These are phyloP conservation scores for Alternaria sp. DNA, from an alignment of 2,329 filamentous ascomycete species.

Conservation along the genomic window DNA sequence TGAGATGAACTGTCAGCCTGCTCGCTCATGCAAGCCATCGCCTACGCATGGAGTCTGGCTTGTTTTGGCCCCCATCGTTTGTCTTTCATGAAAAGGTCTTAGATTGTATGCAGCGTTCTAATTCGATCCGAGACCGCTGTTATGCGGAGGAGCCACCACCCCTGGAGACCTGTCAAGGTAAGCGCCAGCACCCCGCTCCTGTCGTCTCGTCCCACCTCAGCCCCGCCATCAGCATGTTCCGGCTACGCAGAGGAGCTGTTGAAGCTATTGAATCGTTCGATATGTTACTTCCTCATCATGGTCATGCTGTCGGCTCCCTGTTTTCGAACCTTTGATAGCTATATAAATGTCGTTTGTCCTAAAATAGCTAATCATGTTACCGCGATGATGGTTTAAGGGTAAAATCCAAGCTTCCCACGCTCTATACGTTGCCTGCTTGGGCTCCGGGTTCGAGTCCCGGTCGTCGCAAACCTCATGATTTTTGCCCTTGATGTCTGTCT, in stretches of 20 bases:
- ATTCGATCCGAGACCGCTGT: not conserved
- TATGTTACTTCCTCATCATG: not conserved
- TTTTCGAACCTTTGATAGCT: not conserved
- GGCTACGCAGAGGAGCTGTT: not conserved
- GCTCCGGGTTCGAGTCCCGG: constrained; percentile 41
- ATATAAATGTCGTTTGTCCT: accelerated
- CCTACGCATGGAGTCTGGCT: not conserved
- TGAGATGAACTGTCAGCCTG: not conserved
- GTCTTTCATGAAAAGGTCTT: accelerated
- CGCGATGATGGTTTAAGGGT: constrained; percentile 43
- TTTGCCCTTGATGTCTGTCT: constrained; percentile 1
- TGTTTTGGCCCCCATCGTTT: not conserved
- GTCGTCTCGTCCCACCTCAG: not conserved
- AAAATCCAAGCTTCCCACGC: constrained; percentile 45
- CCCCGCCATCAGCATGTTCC: not conserved
- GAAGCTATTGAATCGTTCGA: no score
- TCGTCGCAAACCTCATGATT: constrained; percentile 23
- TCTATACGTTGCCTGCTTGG: constrained; percentile 26
- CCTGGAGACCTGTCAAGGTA: not conserved
- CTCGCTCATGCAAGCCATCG: not conserved
- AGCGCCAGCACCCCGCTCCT: constrained; percentile 12
- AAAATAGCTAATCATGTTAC: not conserved
- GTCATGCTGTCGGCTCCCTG: accelerated
- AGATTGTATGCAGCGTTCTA: not conserved
- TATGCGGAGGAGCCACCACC: not conserved